A percentile compares a stretch with the other conserved stretches of the same genome.
These are phyloP conservation scores for Fusarium succisae DNA, from an alignment of 2,329 filamentous ascomycete species.

Conservation along the genomic window DNA sequence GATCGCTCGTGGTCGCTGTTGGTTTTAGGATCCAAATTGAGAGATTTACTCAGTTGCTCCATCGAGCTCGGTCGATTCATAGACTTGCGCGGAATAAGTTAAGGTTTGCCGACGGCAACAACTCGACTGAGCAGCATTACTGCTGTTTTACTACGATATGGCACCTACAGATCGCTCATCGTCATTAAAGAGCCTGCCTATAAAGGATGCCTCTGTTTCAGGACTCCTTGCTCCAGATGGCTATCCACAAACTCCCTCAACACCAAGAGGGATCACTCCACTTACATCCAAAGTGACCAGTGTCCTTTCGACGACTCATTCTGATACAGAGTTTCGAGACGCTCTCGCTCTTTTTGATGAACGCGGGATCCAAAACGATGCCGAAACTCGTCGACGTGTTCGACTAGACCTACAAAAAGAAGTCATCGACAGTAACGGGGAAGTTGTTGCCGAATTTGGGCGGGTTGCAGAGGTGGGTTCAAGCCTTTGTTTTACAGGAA, in stretches of 20 bases:
- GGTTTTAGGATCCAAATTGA: background rate
- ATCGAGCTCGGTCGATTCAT: background rate
- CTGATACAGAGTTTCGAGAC: slow-evolving; percentile 90
- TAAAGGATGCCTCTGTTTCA: slow-evolving; percentile 40
- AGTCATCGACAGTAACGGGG: slow-evolving; percentile 90
- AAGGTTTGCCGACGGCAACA: background rate
- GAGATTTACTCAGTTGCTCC: background rate
- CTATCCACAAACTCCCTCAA: slow-evolving; percentile 81
- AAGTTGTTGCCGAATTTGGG: slow-evolving; percentile 88
- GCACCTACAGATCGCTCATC: slow-evolving; percentile 34
- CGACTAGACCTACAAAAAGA: slow-evolving; percentile 89
- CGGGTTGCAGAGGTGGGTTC: slow-evolving; percentile 81
- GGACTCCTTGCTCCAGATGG: slow-evolving; percentile 79
- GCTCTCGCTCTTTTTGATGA: slow-evolving; percentile 81
- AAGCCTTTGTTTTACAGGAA: background rate
- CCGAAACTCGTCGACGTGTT: slow-evolving; percentile 80
- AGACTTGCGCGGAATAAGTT: slow-evolving; percentile 12
- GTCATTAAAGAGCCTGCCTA: slow-evolving; percentile 34
- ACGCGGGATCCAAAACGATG: slow-evolving; percentile 75
- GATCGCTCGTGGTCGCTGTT: background rate
- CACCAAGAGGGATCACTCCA: slow-evolving; percentile 64
- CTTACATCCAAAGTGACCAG: slow-evolving; percentile 83
- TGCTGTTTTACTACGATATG: slow-evolving; percentile 5
- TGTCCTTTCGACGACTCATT: slow-evolving; percentile 90
- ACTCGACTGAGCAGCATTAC: background rate